Base-by-base conservation (phyloP, 495 filamentous ascomycete genomes). In the Neurospora sp. region DNA sequence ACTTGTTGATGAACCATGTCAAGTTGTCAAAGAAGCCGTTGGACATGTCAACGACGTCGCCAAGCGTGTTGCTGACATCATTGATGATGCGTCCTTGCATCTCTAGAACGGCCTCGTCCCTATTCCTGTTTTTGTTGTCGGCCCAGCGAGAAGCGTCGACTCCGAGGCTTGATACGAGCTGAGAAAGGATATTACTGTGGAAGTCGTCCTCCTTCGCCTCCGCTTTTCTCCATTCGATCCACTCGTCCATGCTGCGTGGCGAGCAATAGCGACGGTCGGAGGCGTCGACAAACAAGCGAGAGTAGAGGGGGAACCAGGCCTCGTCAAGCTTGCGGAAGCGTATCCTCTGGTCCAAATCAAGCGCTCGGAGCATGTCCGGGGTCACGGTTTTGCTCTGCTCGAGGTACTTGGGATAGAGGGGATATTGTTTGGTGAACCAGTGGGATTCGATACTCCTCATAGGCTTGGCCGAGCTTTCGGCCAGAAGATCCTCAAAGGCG, bases 401-500 rank as follows among this genome's bases (percentile, higher is more conserved):
- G 22, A 65, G 35, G 42, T 44, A 59, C 20, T 48, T 71, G 5
- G 41, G 48, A 48, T 71, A 48, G 31, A 71, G 70, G 18, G 70
- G 70, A n/a, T 68, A 71, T 68, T 48, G 61, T 38, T 74, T 42
- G 71, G 48, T 72, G 46, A 40, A 39, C 35, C 68, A n/a, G 37
- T 53, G 37, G 18, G 65, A 68, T 41, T 69, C 48, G 35, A 75
- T 31, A 16, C 71, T 69, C 12, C 39, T 39, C 73, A 78, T 40
- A 35, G 73, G 76, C 20, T 72, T 53, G 0, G 79, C 82, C 4
- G 81, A 76, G 39, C 71, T 75, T 11, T 71, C 79, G 1, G 72
- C 74, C 6, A 85, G 73, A 31, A 85, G 78, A 73, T 85, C 83
- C 69, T 85, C 81, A 65, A 83, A 84, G 69, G 82, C 82, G 48